Conservation (phyloP, 2,329 filamentous ascomycete genomes). For the Leptographium galeiforme region DNA sequence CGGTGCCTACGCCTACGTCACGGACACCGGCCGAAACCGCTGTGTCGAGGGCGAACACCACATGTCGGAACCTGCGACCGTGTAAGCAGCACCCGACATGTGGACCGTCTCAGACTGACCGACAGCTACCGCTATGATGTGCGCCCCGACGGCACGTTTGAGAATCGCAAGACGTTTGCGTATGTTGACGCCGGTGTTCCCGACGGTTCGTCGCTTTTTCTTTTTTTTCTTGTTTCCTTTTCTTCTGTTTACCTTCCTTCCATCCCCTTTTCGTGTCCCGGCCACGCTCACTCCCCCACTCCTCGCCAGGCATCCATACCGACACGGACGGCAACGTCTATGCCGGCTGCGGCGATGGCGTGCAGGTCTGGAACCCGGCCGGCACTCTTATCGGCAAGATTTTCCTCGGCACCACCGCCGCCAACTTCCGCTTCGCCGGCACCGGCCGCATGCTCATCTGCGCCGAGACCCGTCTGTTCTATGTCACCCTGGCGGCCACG, state of each 20-base stretch:
- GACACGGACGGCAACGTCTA: conserved; percentile 44
- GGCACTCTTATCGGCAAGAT: conserved; percentile 44
- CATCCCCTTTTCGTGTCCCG: not conserved
- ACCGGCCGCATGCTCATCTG: conserved; percentile 26
- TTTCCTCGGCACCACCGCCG: conserved; percentile 29
- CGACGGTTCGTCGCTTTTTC: conserved; percentile 31
- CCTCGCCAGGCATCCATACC: conserved; percentile 34
- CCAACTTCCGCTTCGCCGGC: conserved; percentile 36
- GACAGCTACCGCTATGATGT: conserved; percentile 33
- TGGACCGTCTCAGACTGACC: not conserved
- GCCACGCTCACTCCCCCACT: not conserved
- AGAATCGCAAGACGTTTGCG: conserved; percentile 41
- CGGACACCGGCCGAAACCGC: conserved; percentile 35
- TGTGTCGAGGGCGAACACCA: conserved; percentile 30
- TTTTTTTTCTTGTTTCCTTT: too few species aligned
- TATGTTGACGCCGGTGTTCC: conserved; percentile 39
- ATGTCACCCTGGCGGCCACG: conserved; percentile 19
- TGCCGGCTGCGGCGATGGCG: conserved; percentile 34
- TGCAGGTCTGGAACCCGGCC: conserved; percentile 34
- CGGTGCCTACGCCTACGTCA: conserved; percentile 37
- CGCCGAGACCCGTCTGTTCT: conserved; percentile 27
- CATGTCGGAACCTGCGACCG: conserved; percentile 26
- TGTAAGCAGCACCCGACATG: conserved; percentile 24
- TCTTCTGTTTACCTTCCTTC: not conserved
- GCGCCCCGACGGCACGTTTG: conserved; percentile 28